Conservation (phyloP, 177 flowering plant species). For the Tripterygium wilfordii region DNA sequence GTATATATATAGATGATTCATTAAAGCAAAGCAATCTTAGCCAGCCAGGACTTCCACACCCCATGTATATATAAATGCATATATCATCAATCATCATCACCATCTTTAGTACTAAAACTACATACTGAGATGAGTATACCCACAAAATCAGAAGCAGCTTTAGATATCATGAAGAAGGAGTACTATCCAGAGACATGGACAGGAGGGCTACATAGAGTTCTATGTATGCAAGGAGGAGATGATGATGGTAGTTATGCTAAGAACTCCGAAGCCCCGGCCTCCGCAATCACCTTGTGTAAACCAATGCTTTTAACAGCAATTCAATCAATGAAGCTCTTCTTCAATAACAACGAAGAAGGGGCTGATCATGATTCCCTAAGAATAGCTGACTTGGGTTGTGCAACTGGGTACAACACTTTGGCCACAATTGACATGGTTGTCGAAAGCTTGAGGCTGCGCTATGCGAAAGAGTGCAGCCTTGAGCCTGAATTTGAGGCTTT, state of each 20-base stretch:
- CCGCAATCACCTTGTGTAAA: conserved; percentile 29
- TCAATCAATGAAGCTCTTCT: conserved; percentile 25
- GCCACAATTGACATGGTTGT: conserved; percentile 33
- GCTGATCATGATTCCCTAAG: conserved; percentile 24
- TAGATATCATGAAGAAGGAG: too few species aligned
- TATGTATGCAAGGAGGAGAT: conserved; percentile 47
- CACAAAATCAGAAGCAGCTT: too few species aligned
- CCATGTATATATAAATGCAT: too few species aligned
- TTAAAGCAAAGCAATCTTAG: too few species aligned
- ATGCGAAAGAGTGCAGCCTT: conserved; percentile 7
- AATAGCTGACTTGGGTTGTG: conserved; percentile 44
- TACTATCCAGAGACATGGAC: too few species aligned
- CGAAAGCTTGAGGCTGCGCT: conserved; percentile 18
- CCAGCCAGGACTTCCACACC: too few species aligned
- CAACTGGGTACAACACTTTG: conserved; percentile 43
- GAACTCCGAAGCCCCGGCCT: conserved; percentile 34
- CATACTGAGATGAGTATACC: too few species aligned
- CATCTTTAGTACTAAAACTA: too few species aligned
- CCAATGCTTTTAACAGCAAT: conserved; percentile 26
- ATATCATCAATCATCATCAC: too few species aligned
- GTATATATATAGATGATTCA: too few species aligned
- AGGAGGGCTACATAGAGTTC: conserved; percentile 26
- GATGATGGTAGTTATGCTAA: conserved; percentile 39
- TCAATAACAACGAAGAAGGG: background rate
- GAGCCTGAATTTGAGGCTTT: conserved; percentile 40